Evolutionary conservation across 208 protist species (phyloP).

Genomic region (Wallacemonas sp.): DNA sequence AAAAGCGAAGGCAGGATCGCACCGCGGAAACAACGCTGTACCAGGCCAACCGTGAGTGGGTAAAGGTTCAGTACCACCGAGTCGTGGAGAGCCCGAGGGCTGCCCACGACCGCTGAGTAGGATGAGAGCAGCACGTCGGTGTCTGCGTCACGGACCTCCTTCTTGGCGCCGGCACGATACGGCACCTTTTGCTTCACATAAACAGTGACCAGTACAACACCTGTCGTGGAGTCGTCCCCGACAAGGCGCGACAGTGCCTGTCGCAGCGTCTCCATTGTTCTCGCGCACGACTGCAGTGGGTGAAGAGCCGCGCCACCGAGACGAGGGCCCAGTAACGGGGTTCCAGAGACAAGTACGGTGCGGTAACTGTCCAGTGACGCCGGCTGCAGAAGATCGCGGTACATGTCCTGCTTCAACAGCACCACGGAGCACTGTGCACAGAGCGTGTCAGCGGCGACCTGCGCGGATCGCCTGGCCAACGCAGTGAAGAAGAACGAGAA

Average conservation of each 20-base stretch:
- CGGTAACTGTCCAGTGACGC: background rate
- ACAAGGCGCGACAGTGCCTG: slow-evolving; percentile 10
- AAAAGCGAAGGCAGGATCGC: slow-evolving; percentile 17
- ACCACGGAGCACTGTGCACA: slow-evolving; percentile 27
- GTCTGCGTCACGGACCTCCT: background rate
- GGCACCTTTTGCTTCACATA: slow-evolving; percentile 18
- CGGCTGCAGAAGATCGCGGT: slow-evolving; percentile 29
- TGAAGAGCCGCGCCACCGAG: slow-evolving; percentile 8
- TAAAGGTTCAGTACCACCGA: slow-evolving; percentile 12
- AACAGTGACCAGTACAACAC: slow-evolving; percentile 20
- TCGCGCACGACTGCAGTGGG: slow-evolving; percentile 10
- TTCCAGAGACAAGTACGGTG: slow-evolving; percentile 18
- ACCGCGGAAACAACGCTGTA: slow-evolving; percentile 21
- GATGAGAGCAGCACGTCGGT: slow-evolving; percentile 44
- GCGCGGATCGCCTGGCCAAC: background rate
- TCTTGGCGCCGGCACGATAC: background rate
- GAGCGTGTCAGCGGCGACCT: background rate
- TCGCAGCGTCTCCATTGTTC: slow-evolving; percentile 7
- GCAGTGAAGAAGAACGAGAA: slow-evolving; percentile 16
- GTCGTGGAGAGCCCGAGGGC: slow-evolving; percentile 19
- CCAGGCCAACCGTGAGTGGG: slow-evolving; percentile 20
- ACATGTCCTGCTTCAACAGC: slow-evolving; percentile 43
- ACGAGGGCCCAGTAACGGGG: slow-evolving; percentile 31
- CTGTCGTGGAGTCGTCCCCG: slow-evolving; percentile 19
- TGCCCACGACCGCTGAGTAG: slow-evolving; percentile 14